These are phyloP conservation scores for Vigna unguiculata DNA, from an alignment of 306 rosid genomes.

Conservation along the genomic window DNA sequence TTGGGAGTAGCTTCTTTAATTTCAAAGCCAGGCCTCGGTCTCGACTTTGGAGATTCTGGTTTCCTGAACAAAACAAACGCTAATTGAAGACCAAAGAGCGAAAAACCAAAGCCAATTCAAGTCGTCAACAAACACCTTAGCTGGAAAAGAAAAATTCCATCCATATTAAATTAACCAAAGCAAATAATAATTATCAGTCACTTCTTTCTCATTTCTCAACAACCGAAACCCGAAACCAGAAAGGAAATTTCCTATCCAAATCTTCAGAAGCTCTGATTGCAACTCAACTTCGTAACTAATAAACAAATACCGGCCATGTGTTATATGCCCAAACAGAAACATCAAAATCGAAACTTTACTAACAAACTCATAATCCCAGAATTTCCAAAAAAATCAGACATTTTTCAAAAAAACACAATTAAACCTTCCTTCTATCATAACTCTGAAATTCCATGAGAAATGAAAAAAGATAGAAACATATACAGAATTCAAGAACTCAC, in stretches of 20 bases:
- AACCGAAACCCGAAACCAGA: constrained; percentile 4
- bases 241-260: constrained; percentile 14
- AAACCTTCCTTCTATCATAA: neutral
- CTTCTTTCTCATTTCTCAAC: constrained; percentile 42
- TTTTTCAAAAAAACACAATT: constrained; percentile 2
- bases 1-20: constrained; percentile 87
- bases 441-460: constrained; percentile 1
- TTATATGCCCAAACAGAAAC: constrained; percentile 7
- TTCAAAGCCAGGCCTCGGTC: constrained; percentile 71
- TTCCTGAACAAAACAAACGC: constrained; percentile 63
- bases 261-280: neutral
- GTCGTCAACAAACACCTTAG: constrained; percentile 7
- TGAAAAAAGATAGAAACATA: neutral
- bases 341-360: neutral
- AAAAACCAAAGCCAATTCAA: constrained; percentile 2
- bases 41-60: constrained; percentile 92
- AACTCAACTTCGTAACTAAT: constrained; percentile 28
- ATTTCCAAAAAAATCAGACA: constrained; percentile 19
- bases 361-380: constrained; percentile 14
- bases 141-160: neutral
- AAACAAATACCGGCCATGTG: neutral
- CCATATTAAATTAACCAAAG: constrained; percentile 26
- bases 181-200: constrained; percentile 18
- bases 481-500: constrained; percentile 54
- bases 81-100: constrained; percentile 22